Evolutionary conservation across 352 stramenopile species (phyloP).

Genomic region (Globisporangium recalcitrans): DNA sequence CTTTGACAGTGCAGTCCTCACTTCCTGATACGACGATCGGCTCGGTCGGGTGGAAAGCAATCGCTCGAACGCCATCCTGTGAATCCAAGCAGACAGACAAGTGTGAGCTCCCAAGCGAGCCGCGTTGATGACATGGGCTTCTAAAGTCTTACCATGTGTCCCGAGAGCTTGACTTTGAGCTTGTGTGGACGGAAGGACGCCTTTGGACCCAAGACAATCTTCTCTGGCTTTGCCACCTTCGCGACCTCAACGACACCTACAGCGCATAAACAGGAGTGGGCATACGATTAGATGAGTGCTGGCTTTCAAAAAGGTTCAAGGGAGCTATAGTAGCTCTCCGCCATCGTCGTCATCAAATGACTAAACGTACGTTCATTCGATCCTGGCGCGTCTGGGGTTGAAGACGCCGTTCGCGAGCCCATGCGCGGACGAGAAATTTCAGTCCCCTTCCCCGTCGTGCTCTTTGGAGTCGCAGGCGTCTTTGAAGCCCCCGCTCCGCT

Average conservation of each 20-base stretch:
- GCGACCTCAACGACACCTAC: conserved; percentile 24
- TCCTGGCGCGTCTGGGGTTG: conserved; percentile 22
- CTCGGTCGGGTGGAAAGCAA: conserved; percentile 80
- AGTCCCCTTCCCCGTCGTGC: conserved; percentile 41
- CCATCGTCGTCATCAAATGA: neutral
- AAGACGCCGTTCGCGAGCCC: conserved; percentile 47
- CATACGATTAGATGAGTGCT: neutral
- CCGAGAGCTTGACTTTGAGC: conserved; percentile 81
- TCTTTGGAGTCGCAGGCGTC: conserved; percentile 35
- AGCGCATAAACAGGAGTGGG: neutral
- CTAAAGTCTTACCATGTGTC: conserved; percentile 60
- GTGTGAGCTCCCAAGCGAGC: neutral
- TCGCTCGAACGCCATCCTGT: conserved; percentile 69
- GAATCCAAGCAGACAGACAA: conserved; percentile 4
- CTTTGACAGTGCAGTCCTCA: conserved; percentile 80
- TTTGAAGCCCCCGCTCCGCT: conserved; percentile 27
- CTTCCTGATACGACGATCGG: conserved; percentile 77
- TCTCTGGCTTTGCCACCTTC: conserved; percentile 36
- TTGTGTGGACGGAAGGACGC: conserved; percentile 70
- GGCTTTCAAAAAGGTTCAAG: neutral
- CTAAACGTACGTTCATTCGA: conserved; percentile 30
- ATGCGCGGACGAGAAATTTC: conserved; percentile 78
- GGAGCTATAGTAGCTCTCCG: neutral
- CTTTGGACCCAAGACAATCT: conserved; percentile 51
- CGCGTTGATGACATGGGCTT: neutral